Conservation (phyloP, 345 rosid genomes). For the Gossypium mustelinum region DNA sequence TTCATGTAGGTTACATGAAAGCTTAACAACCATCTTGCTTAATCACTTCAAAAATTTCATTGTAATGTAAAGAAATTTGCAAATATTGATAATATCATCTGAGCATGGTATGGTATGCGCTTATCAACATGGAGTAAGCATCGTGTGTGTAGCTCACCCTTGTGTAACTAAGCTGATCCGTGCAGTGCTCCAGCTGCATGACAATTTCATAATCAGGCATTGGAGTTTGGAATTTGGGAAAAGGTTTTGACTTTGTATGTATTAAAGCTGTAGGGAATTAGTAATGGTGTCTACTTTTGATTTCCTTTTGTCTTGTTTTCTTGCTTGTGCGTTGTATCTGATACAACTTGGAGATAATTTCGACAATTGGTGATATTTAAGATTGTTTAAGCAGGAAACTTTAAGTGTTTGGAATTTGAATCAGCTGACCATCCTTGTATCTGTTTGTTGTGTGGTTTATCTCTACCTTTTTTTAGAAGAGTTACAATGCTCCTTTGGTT, state of each 20-base stretch:
- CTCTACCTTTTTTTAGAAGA: background rate
- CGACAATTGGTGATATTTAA: background rate
- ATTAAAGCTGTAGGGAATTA: background rate
- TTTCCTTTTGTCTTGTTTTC: background rate
- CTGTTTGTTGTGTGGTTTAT: background rate
- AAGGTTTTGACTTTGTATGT: slow-evolving; percentile 4
- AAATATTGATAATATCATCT: background rate
- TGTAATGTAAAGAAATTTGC: background rate
- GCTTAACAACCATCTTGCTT: slow-evolving; percentile 9
- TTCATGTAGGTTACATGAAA: background rate
- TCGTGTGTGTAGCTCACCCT: background rate
- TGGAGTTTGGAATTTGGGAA: background rate
- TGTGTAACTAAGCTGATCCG: background rate
- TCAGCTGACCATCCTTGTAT: background rate
- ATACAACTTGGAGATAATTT: background rate
- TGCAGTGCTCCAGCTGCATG: background rate
- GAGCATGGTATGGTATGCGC: background rate
- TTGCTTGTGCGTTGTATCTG: background rate
- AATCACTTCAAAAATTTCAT: background rate
- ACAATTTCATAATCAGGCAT: background rate
- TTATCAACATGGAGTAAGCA: background rate
- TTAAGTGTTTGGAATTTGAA: background rate
- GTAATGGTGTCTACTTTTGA: background rate
- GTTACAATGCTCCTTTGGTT: background rate
- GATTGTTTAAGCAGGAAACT: background rate